Conservation (phyloP, 768 basidiomycete genomes). For the Agrocybe praecox region DNA sequence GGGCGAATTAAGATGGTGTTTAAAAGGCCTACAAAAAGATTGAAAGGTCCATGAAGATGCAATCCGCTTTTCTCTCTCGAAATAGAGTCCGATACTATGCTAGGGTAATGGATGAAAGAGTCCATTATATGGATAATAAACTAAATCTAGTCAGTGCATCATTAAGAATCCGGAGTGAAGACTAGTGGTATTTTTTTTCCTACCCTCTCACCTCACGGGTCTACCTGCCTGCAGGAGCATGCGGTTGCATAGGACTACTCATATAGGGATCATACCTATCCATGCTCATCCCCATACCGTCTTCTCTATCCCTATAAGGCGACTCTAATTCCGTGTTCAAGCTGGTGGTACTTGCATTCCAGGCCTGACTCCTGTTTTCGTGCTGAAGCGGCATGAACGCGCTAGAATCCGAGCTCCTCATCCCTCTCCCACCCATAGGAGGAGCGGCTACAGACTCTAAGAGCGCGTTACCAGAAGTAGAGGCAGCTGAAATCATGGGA, state of each 20-base stretch:
- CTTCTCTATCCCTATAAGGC: constrained; percentile 37
- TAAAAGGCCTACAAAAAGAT: too few species aligned
- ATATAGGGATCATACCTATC: constrained; percentile 33
- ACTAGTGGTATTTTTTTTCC: too few species aligned
- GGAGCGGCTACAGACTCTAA: constrained; percentile 13
- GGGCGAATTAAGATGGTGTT: too few species aligned
- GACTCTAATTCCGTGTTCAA: constrained; percentile 31
- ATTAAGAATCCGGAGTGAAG: too few species aligned
- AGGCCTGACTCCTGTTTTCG: constrained; percentile 56
- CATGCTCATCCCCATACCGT: constrained; percentile 33
- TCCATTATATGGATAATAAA: too few species aligned
- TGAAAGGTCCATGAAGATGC: neutral
- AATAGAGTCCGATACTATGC: neutral
- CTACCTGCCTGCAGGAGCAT: neutral
- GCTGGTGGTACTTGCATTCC: constrained; percentile 57
- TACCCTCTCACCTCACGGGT: too few species aligned
- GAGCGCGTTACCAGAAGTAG: constrained; percentile 15
- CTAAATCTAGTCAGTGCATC: neutral
- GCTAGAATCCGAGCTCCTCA: constrained; percentile 56
- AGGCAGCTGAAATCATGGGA: constrained; percentile 13
- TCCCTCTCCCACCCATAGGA: constrained; percentile 8
- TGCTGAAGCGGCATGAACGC: constrained; percentile 75
- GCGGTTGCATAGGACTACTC: constrained; percentile 20
- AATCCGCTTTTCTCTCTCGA: neutral
- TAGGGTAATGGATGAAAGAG: neutral